These are phyloP conservation scores for Epicoccum nigrum DNA, from an alignment of 2,329 filamentous ascomycete genomes.

Conservation along the genomic window DNA sequence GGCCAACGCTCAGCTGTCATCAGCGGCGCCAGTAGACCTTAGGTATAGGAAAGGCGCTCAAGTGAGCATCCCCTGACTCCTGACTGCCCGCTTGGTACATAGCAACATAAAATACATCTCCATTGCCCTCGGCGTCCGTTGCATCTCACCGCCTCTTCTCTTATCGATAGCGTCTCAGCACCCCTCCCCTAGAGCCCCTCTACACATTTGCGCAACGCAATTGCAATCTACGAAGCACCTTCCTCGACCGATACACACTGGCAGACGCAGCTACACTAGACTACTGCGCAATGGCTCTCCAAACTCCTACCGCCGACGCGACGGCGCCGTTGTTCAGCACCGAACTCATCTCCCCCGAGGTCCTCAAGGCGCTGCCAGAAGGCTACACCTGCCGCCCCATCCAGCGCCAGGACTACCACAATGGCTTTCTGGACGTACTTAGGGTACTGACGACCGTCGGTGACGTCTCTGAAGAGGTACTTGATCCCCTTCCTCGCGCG, in stretches of 20 bases:
- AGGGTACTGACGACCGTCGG: slow-evolving; percentile 92
- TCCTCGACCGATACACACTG: neutral
- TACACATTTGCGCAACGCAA: neutral
- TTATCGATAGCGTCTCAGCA: slow-evolving; percentile 30
- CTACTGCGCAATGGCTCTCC: slow-evolving; percentile 8
- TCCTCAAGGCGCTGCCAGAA: slow-evolving; percentile 74
- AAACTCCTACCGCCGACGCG: slow-evolving; percentile 32
- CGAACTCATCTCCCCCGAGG: slow-evolving; percentile 76
- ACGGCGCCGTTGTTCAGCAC: slow-evolving; percentile 72
- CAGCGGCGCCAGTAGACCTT: neutral
- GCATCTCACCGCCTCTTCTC: slow-evolving; percentile 25
- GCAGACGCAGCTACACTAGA: slow-evolving; percentile 5
- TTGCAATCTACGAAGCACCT: slow-evolving; percentile 1
- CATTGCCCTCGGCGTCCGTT: neutral
- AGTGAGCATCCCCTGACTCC: neutral
- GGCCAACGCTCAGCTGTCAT: slow-evolving; percentile 8
- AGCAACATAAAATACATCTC: neutral
- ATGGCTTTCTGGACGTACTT: slow-evolving; percentile 88
- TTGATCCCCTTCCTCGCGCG: neutral
- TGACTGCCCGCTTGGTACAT: no score
- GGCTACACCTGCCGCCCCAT: slow-evolving; percentile 85
- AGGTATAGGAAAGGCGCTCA: neutral
- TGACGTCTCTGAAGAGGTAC: slow-evolving; percentile 73
- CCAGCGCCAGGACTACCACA: slow-evolving; percentile 75
- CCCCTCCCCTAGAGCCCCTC: slow-evolving; percentile 17